A percentile compares a stretch with the other conserved stretches of the same genome.
Evolutionary conservation across 192 early-diverging fungal species (phyloP).

Genomic region (Physocladia obscura): DNA sequence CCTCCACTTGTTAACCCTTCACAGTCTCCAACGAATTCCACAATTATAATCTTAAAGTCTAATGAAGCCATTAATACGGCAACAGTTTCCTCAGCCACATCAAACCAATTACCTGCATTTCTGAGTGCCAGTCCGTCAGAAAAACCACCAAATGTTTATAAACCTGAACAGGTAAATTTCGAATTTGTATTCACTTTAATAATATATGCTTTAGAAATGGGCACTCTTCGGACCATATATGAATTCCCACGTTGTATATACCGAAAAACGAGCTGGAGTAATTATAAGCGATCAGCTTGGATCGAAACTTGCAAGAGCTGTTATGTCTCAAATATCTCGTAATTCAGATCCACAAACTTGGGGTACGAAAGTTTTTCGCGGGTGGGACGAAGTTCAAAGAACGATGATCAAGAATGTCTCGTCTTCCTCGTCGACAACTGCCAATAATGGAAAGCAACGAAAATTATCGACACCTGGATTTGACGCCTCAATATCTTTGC

Average conservation of each 20-base stretch:
- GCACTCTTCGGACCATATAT: slow-evolving; percentile 77
- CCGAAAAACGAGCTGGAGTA: slow-evolving; percentile 61
- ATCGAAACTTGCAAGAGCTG: slow-evolving; percentile 62
- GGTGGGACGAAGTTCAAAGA: slow-evolving; percentile 72
- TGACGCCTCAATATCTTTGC: slow-evolving; percentile 35
- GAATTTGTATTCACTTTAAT: too few relatives aligned
- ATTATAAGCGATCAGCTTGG: slow-evolving; percentile 61
- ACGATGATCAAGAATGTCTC: slow-evolving; percentile 34
- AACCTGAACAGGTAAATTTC: too few relatives aligned
- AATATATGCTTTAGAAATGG: slow-evolving; percentile 56
- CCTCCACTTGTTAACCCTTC: neutral
- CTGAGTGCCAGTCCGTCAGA: too few relatives aligned
- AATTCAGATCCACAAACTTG: slow-evolving; percentile 36
- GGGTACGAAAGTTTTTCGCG: slow-evolving; percentile 69
- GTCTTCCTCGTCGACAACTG: too few relatives aligned
- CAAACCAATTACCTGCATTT: too few relatives aligned
- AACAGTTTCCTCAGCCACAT: too few relatives aligned
- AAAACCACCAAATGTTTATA: too few relatives aligned
- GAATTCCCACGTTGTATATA: slow-evolving; percentile 72
- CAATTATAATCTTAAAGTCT: too few relatives aligned
- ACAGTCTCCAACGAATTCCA: too few relatives aligned
- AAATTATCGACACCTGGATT: neutral
- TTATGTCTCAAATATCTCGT: slow-evolving; percentile 56
- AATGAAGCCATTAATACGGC: too few relatives aligned
- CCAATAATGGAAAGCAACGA: too few relatives aligned